These are phyloP conservation scores for Flaveria ramosissima DNA, from an alignment of 129 eudicot species.

Conservation along the genomic window DNA sequence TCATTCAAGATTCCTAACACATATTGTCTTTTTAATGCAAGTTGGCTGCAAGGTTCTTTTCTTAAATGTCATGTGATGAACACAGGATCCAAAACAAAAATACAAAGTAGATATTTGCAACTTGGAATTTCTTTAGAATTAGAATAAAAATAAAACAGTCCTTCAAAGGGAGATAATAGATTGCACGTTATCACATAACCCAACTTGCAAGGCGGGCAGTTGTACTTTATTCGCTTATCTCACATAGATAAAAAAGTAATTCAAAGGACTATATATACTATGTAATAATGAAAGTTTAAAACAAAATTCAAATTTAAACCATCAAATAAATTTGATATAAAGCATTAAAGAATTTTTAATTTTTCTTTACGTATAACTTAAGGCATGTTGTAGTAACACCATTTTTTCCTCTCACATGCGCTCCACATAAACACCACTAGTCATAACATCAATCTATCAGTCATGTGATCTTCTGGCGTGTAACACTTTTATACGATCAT, in stretches of 20 bases:
- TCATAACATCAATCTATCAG: too few relatives aligned
- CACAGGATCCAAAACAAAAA: neutral
- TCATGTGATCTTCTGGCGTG: too few relatives aligned
- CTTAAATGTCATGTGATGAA: constrained; percentile 1
- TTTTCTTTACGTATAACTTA: too few relatives aligned
- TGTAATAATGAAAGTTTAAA: neutral
- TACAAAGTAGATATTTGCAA: neutral
- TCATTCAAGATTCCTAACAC: neutral
- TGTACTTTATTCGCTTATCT: neutral
- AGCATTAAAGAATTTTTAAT: too few relatives aligned
- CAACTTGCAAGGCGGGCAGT: constrained; percentile 1
- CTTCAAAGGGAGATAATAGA: neutral
- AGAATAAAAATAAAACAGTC: neutral
- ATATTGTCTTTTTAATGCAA: constrained; percentile 1
- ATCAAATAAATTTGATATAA: neutral
- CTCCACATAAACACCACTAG: too few relatives aligned
- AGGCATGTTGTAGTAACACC: too few relatives aligned
- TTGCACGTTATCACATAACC: constrained; percentile 3
- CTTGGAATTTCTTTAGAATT: neutral
- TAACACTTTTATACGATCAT: too few relatives aligned
- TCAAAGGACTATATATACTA: neutral
- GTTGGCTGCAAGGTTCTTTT: constrained; percentile 8
- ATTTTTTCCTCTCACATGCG: too few relatives aligned
- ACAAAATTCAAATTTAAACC: neutral
- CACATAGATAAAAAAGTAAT: neutral